Evolutionary conservation across 805 yeast genomes (phyloP), one percentile per base, ranked within the genome.

Genomic region (Kazachstania kunashirensis): DNA sequence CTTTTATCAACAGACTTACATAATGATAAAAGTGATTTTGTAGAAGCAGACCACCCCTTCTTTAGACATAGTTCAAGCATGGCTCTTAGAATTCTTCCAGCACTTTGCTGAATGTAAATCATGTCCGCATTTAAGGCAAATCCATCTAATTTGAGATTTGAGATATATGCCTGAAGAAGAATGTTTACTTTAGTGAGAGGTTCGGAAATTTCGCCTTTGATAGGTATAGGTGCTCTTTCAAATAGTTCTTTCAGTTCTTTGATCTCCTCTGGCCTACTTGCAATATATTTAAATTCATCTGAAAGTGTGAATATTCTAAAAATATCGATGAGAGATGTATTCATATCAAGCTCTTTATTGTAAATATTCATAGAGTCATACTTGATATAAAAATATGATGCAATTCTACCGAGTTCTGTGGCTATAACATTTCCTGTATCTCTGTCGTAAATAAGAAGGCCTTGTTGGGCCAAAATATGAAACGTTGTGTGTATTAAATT

Each of bases 51-150:
- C 94, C 95, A 86, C 9, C 71, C 69, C 45, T 78, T 82, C 36
- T 69, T 66, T 31, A 83, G 47, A 8, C 83, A 72, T 24, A 92
- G 73, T 52, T 89, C 96, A 54, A 72, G 77, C 44, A 94, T 71
- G 0, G 97, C 96, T 39, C 96, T 64, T 38, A 88, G 65, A 26
- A 92, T 59, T 52, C 99, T 71, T 3, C 94, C 89, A 1, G 96
- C 96, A 28, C 94, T 84, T 57, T 92, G 97, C 0, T 92, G 82
- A 28, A 92, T 75, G 53, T 84, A 92, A 3, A 84, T 69, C 95
- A 88, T 85, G 63, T 92, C 99, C 0, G 95, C 77, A 70, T 81
- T 76, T 42, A 94, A 61, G 0, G 96, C 96, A 62, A 84, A 84
- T 0, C 97, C 97, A 1, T 82, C 92, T 13, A 92, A 63, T 8